Conservation (phyloP, 164 flowering plant species). For the Saururus chinensis region DNA sequence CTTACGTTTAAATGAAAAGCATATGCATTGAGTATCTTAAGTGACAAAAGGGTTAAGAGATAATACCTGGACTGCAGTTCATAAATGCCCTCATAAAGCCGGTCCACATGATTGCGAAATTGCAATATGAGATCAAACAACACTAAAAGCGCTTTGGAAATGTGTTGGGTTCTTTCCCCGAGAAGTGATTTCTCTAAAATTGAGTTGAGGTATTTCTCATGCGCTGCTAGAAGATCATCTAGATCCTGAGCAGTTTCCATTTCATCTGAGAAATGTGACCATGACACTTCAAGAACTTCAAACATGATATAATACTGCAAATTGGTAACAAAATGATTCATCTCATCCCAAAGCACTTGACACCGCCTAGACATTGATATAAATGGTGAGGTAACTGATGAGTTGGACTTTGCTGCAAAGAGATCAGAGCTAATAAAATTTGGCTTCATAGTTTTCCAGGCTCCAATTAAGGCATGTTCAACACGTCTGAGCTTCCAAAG, state of each 20-base stretch:
- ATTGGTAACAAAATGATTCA: slow-evolving; percentile 95
- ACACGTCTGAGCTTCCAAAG: slow-evolving; percentile 97
- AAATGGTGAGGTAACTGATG: slow-evolving; percentile 50
- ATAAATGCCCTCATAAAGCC: slow-evolving; percentile 78
- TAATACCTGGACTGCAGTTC: slow-evolving; percentile 83
- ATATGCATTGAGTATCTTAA: not conserved
- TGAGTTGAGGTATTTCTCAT: slow-evolving; percentile 85
- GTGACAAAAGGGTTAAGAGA: not conserved
- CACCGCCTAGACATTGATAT: slow-evolving; percentile 67
- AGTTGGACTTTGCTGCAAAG: slow-evolving; percentile 45
- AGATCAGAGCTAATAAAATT: slow-evolving; percentile 74
- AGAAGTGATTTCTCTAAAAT: slow-evolving; percentile 95
- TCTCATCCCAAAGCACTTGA: slow-evolving; percentile 98
- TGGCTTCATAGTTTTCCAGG: slow-evolving; percentile 97
- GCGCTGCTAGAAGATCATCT: slow-evolving; percentile 92
- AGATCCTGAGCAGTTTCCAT: slow-evolving; percentile 89
- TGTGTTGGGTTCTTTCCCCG: slow-evolving; percentile 73
- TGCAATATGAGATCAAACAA: slow-evolving; percentile 82
- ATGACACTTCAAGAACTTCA: slow-evolving; percentile 97
- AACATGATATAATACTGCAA: slow-evolving; percentile 98
- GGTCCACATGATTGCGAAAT: slow-evolving; percentile 84
- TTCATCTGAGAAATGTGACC: slow-evolving; percentile 78
- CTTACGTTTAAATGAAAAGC: not conserved
- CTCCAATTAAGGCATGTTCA: slow-evolving; percentile 92
- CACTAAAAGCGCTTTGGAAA: slow-evolving; percentile 64